phyloP scores from a whole-genome alignment of 257 asterid species.

The Fraxinus quadrangulata region DNA sequence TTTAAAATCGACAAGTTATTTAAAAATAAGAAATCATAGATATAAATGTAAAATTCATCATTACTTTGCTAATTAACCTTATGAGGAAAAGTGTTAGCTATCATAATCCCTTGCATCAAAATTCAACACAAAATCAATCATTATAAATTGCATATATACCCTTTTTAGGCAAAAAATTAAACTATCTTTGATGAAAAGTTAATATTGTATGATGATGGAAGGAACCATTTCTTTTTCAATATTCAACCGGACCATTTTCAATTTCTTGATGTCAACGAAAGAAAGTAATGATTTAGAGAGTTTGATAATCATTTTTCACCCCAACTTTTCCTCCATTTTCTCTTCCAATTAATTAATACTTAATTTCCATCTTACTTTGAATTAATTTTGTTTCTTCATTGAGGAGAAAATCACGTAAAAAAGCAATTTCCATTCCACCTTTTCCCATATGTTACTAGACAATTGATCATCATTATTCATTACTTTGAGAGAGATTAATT shows the following conservation, averaged over 20 bases:
- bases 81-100: constrained; percentile 31
- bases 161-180: background rate
- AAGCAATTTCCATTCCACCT: constrained; percentile 33
- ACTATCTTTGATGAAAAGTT: background rate
- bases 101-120: constrained; percentile 45
- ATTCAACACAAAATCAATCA: constrained; percentile 35
- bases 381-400: background rate
- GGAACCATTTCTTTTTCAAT: constrained; percentile 17
- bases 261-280: constrained; percentile 45
- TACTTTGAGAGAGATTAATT: constrained; percentile 18
- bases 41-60: background rate
- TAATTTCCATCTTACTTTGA: background rate
- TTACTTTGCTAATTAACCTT: background rate
- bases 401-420: constrained; percentile 71
- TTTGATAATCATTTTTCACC: constrained; percentile 36
- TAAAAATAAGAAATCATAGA: too few species aligned
- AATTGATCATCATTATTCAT: constrained; percentile 11
- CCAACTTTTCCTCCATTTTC: constrained; percentile 4
- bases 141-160: background rate
- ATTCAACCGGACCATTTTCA: constrained; percentile 25
- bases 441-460: constrained; percentile 26
- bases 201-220: background rate
- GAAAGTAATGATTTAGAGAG: constrained; percentile 38
- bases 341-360: background rate
- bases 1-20: too few species aligned